Conservation (phyloP, 176 grass and related monocot genomes). For the Musa beccarii region DNA sequence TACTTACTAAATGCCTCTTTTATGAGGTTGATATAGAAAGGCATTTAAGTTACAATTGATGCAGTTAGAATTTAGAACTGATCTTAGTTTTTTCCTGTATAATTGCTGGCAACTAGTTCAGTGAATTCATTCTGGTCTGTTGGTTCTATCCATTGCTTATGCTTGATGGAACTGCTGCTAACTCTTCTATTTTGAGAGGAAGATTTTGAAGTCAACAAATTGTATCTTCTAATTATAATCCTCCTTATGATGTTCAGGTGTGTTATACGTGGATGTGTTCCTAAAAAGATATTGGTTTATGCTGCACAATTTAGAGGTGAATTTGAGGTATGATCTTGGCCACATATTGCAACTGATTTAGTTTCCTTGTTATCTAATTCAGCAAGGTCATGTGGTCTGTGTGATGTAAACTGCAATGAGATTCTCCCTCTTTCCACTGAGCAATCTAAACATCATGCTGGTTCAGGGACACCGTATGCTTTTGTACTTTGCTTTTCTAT, state of each 20-base stretch:
- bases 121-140: background rate
- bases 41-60: too few species aligned
- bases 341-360: background rate
- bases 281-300: conserved; percentile 95
- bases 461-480: background rate
- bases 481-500: background rate
- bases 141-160: background rate
- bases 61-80: too few species aligned
- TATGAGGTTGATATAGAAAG: too few species aligned
- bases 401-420: background rate
- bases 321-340: conserved; percentile 48
- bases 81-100: too few species aligned
- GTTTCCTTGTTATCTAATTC: background rate
- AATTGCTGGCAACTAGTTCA: too few species aligned
- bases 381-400: background rate
- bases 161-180: background rate
- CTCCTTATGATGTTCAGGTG: conserved; percentile 37
- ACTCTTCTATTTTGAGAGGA: background rate
- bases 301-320: conserved; percentile 70
- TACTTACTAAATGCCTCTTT: too few species aligned
- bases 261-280: conserved; percentile 93
- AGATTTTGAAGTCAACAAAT: too few species aligned
- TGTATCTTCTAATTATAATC: conserved; percentile 2
- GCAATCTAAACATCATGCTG: background rate
- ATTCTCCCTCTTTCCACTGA: background rate